These are phyloP conservation scores for Misopates orontium DNA, from an alignment of 257 asterid genomes.

Conservation along the genomic window DNA sequence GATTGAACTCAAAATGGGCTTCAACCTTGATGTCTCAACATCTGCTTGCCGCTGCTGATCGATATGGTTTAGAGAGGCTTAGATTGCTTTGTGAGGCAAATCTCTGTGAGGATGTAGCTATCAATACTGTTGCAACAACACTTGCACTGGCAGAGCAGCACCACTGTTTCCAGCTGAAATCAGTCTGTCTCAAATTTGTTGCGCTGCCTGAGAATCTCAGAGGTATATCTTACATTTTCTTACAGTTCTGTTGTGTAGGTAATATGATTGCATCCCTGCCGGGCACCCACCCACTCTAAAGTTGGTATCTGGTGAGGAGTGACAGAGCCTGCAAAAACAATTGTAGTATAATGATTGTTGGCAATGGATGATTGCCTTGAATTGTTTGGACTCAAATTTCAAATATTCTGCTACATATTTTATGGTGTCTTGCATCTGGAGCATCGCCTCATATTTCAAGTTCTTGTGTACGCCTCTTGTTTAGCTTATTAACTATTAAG, in stretches of 20 bases:
- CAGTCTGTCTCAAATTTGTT: slow-evolving; percentile 79
- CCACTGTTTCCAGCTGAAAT: slow-evolving; percentile 88
- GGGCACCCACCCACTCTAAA: neutral
- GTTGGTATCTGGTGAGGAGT: too few species aligned
- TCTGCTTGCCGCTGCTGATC: slow-evolving; percentile 95
- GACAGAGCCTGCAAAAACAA: too few species aligned
- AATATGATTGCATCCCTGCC: neutral
- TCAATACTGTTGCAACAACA: slow-evolving; percentile 95
- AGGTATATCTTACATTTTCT: slow-evolving; percentile 42
- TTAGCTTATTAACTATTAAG: neutral
- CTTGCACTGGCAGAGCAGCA: slow-evolving; percentile 97
- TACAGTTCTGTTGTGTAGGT: slow-evolving; percentile 10
- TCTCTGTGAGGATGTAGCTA: slow-evolving; percentile 78
- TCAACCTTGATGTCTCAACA: slow-evolving; percentile 95
- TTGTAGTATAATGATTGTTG: too few species aligned
- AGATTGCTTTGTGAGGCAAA: slow-evolving; percentile 85
- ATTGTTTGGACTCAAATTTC: too few species aligned
- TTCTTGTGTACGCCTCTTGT: too few species aligned
- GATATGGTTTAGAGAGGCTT: slow-evolving; percentile 86
- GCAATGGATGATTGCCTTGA: too few species aligned
- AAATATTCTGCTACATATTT: too few species aligned
- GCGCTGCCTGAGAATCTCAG: slow-evolving; percentile 82
- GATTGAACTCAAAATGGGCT: slow-evolving; percentile 79
- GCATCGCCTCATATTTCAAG: too few species aligned
- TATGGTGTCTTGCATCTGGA: too few species aligned